These are phyloP conservation scores for Cucurbita moschata DNA, from an alignment of 306 rosid genomes.

Conservation along the genomic window DNA sequence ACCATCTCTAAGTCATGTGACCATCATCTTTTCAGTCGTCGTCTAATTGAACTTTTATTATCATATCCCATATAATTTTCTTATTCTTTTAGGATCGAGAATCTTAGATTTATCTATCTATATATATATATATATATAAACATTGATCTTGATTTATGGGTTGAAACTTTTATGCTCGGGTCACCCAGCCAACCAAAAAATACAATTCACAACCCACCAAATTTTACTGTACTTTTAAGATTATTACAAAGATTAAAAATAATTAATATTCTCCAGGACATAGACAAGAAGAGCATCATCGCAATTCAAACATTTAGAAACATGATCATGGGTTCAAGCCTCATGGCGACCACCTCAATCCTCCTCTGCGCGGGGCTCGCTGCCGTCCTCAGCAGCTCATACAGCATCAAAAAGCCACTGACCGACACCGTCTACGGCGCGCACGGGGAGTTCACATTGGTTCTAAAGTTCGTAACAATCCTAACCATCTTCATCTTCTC, in stretches of 20 bases:
- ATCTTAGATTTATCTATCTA: too few relatives aligned
- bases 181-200: too few relatives aligned
- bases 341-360: slow-evolving; percentile 82
- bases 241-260: too few relatives aligned
- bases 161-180: too few relatives aligned
- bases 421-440: slow-evolving; percentile 54
- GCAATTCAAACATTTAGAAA: slow-evolving; percentile 79
- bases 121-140: too few relatives aligned
- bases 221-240: too few relatives aligned
- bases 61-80: neutral
- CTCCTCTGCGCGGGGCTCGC: slow-evolving; percentile 73
- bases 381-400: slow-evolving; percentile 81
- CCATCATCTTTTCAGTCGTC: too few relatives aligned
- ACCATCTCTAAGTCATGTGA: neutral
- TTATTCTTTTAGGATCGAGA: neutral
- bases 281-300: slow-evolving; percentile 67
- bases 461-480: slow-evolving; percentile 53
- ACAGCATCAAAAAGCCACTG: slow-evolving; percentile 66
- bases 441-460: slow-evolving; percentile 76
- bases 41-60: neutral
- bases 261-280: slow-evolving; percentile 28
- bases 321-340: slow-evolving; percentile 71
- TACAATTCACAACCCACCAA: too few relatives aligned
- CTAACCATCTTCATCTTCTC: slow-evolving; percentile 64
- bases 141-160: too few relatives aligned